Conservation (phyloP, 345 rosid species). For the Euphorbia lathyris region DNA sequence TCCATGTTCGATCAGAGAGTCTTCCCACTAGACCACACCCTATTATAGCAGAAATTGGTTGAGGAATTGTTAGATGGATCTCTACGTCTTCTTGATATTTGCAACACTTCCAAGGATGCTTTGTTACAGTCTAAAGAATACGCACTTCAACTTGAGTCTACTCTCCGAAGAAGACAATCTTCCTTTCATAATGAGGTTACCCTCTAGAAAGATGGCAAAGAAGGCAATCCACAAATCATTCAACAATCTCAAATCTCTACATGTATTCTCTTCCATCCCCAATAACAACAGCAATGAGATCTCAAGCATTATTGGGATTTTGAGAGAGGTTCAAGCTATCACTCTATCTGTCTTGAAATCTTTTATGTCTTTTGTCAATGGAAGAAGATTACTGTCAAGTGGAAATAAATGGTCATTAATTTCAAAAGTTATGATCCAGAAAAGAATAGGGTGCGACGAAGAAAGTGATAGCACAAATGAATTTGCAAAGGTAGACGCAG, state of each 20-base stretch:
- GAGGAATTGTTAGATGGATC: constrained; percentile 18
- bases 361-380: constrained; percentile 10
- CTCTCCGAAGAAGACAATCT: constrained; percentile 15
- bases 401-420: constrained; percentile 13
- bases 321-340: constrained; percentile 19
- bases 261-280: background rate
- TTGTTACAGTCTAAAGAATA: constrained; percentile 11
- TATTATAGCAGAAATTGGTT: constrained; percentile 19
- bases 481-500: constrained; percentile 18
- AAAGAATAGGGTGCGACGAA: constrained; percentile 1
- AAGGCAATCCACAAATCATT: constrained; percentile 20
- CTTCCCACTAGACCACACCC: constrained; percentile 44
- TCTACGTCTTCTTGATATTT: constrained; percentile 13
- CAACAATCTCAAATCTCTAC: constrained; percentile 11
- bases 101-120: constrained; percentile 14
- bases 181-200: background rate
- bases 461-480: constrained; percentile 1
- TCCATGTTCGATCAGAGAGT: constrained; percentile 48
- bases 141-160: constrained; percentile 3
- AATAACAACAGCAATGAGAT: constrained; percentile 1
- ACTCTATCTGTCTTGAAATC: constrained; percentile 16
- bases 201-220: constrained; percentile 20
- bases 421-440: constrained; percentile 16
- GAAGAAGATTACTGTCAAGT: background rate
- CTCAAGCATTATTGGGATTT: background rate